Evolutionary conservation across 2,329 filamentous ascomycete species (phyloP).

Genomic region (Fusarium brachygibbosum): DNA sequence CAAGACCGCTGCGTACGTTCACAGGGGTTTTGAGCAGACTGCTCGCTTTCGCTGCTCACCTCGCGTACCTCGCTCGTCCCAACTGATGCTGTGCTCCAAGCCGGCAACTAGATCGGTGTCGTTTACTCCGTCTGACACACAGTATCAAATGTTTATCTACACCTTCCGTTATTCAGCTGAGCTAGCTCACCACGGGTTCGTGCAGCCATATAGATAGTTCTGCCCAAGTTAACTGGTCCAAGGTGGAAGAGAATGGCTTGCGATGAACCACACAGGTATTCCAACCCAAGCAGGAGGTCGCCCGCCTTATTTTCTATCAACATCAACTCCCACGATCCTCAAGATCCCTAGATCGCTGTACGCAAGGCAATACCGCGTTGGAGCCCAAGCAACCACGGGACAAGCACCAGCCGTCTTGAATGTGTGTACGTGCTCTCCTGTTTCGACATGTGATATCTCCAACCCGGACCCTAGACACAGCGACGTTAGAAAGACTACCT

Average conservation of each 20-base stretch:
- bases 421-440: constrained; percentile 78
- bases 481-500: constrained; percentile 11
- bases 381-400: constrained; percentile 81
- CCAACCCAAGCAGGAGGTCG: neutral
- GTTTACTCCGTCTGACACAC: constrained; percentile 47
- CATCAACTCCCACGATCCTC: constrained; percentile 75
- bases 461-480: constrained; percentile 66
- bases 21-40: neutral
- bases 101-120: constrained; percentile 30
- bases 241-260: neutral
- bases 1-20: neutral
- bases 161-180: constrained; percentile 3
- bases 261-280: neutral
- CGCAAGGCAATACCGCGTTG: constrained; percentile 78
- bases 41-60: neutral
- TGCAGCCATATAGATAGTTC: neutral
- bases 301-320: constrained; percentile 54
- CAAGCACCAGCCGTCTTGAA: constrained; percentile 76
- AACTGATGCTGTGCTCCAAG: neutral
- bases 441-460: constrained; percentile 79
- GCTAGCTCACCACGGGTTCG: neutral
- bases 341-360: constrained; percentile 78
- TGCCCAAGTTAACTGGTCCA: neutral
- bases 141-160: constrained; percentile 4
- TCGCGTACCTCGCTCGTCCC: neutral